Evolutionary conservation across 2,329 filamentous ascomycete species (phyloP).

Genomic region (Xylariomycetidae sp.): DNA sequence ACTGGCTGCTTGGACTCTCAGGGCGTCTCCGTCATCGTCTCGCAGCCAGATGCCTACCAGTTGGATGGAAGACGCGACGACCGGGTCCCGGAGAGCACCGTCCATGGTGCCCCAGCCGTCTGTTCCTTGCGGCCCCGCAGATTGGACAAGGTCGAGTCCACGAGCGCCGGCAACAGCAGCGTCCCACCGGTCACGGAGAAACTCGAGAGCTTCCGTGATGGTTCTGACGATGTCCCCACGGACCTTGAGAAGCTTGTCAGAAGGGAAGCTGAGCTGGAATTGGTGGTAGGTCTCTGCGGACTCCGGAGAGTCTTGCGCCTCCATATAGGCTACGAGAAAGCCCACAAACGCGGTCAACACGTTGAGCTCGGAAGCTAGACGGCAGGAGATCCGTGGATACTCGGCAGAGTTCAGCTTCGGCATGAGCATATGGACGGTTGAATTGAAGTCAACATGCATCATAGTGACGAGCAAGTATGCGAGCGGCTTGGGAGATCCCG

Average conservation of each 20-base stretch:
- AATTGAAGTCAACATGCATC: conserved; percentile 59
- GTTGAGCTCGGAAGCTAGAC: conserved; percentile 57
- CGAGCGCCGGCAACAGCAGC: conserved; percentile 32
- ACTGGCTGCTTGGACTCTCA: conserved; percentile 51
- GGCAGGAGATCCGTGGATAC: conserved; percentile 44
- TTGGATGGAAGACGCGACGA: conserved; percentile 53
- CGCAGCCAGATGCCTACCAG: conserved; percentile 60
- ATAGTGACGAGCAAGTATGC: conserved; percentile 59
- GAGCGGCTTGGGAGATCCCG: conserved; percentile 43
- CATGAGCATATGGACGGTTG: conserved; percentile 55
- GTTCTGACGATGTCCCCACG: conserved; percentile 40
- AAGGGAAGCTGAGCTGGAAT: conserved; percentile 39
- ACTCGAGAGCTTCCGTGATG: conserved; percentile 60
- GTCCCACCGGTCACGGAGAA: conserved; percentile 65
- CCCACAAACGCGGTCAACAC: conserved; percentile 56
- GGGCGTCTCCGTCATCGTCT: conserved; percentile 57
- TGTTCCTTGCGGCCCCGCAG: conserved; percentile 45
- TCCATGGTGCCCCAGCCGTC: conserved; percentile 27
- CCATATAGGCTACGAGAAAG: conserved; percentile 48
- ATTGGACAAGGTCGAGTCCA: conserved; percentile 36
- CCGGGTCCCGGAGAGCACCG: conserved; percentile 45
- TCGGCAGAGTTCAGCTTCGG: conserved; percentile 48
- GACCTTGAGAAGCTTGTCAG: conserved; percentile 52
- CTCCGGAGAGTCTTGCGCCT: conserved; percentile 26
- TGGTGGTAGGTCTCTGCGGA: background rate